These are phyloP conservation scores for Elsinoe perseae DNA, from an alignment of 2,329 filamentous ascomycete species.

Conservation along the genomic window DNA sequence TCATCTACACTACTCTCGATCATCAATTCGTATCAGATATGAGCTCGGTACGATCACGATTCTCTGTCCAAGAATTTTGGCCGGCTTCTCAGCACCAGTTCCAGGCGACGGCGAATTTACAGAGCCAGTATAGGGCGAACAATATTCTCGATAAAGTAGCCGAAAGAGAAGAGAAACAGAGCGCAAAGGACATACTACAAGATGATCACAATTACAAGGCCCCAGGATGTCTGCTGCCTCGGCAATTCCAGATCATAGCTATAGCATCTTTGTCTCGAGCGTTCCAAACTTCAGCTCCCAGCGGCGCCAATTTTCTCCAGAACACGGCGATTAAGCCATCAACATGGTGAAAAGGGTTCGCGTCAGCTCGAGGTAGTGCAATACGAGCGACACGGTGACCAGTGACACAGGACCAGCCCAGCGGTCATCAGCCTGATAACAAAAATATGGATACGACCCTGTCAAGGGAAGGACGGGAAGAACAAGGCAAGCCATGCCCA, in stretches of 20 bases:
- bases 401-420: conserved; percentile 64
- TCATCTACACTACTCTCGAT: background rate
- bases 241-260: background rate
- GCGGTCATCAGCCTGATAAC: conserved; percentile 47
- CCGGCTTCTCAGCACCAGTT: background rate
- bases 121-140: background rate
- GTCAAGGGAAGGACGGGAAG: background rate
- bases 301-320: background rate
- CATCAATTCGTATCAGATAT: background rate
- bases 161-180: background rate
- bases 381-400: conserved; percentile 66
- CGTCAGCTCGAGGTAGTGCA: conserved; percentile 67
- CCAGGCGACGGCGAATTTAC: background rate
- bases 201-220: background rate
- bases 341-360: conserved; percentile 42
- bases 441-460: conserved; percentile 52
- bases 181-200: background rate
- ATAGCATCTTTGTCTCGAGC: background rate
- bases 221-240: background rate
- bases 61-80: background rate
- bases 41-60: background rate
- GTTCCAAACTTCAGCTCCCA: background rate
- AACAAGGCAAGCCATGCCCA: background rate
- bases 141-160: too few relatives aligned
- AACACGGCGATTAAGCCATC: conserved; percentile 4